Percentiles rank a stretch among this genome's conserved stretches.
Evolutionary conservation across 2,329 filamentous ascomycete genomes (phyloP).

Genomic region (Podosphaera fusca): DNA sequence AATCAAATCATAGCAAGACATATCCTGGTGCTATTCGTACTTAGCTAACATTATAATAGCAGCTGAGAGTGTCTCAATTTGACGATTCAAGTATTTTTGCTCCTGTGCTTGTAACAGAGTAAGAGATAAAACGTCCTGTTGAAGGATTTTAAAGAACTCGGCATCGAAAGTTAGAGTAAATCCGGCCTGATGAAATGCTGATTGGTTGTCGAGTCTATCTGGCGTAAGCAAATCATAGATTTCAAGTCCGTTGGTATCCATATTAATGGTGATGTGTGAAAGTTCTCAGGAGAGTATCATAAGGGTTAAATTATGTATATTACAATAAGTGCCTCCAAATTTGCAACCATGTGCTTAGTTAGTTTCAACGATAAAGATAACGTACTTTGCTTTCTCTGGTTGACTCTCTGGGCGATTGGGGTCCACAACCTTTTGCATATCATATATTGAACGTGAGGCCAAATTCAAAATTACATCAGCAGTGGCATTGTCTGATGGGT

Average conservation of each 20-base stretch:
- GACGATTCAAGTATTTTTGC: constrained; percentile 33
- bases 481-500: constrained; percentile 40
- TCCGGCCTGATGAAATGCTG: background rate
- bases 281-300: background rate
- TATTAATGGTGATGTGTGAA: background rate
- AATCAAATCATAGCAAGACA: background rate
- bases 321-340: too few relatives aligned
- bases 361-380: too few relatives aligned
- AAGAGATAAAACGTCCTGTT: constrained; percentile 41
- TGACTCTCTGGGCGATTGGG: background rate
- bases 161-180: constrained; percentile 53
- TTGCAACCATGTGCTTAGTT: too few relatives aligned
- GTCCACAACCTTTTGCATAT: background rate
- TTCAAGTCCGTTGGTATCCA: background rate
- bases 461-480: constrained; percentile 39
- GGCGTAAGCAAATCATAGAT: background rate
- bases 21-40: constrained; percentile 1
- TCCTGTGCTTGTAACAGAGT: constrained; percentile 41
- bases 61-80: constrained; percentile 40
- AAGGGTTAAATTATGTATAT: background rate
- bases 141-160: constrained; percentile 58
- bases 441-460: background rate
- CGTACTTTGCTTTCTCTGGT: background rate
- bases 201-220: background rate
- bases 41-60: constrained; percentile 27